Conservation (phyloP, 805 yeast genomes). For the Yarrowia yakushimensis region DNA sequence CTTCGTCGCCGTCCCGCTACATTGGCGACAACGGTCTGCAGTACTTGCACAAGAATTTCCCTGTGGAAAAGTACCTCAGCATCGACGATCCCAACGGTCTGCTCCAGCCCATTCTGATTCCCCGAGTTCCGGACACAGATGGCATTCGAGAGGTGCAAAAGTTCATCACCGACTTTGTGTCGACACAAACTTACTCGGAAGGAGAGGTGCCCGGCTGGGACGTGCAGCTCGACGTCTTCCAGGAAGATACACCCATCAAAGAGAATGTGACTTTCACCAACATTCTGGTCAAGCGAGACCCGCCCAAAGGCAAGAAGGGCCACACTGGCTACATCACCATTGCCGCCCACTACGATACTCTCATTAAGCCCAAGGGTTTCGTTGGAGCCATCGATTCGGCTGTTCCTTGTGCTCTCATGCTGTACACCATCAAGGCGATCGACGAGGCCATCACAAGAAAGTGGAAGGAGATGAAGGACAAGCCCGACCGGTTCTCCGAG, state of each 20-base stretch:
- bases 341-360: conserved; percentile 57
- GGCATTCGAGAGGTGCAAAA: conserved; percentile 42
- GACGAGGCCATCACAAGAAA: conserved; percentile 31
- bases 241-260: conserved; percentile 41
- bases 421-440: conserved; percentile 43
- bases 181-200: conserved; percentile 20
- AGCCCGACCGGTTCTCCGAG: conserved; percentile 27
- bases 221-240: conserved; percentile 35
- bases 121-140: conserved; percentile 45
- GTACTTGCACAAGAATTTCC: conserved; percentile 22
- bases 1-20: conserved; percentile 13
- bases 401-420: conserved; percentile 51
- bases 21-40: conserved; percentile 3
- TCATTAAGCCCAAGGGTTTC: conserved; percentile 49
- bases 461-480: conserved; percentile 28
- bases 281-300: conserved; percentile 35
- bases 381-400: conserved; percentile 61
- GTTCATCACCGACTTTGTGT: conserved; percentile 34
- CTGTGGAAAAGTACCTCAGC: conserved; percentile 28
- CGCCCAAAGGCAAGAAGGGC: conserved; percentile 29
- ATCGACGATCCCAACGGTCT: conserved; percentile 29
- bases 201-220: conserved; percentile 31
- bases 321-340: conserved; percentile 36
- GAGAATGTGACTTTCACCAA: conserved; percentile 38
- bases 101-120: conserved; percentile 36